Conservation (phyloP, 1,139 yeast genomes). For the Magnusiomyces suaveolens region DNA sequence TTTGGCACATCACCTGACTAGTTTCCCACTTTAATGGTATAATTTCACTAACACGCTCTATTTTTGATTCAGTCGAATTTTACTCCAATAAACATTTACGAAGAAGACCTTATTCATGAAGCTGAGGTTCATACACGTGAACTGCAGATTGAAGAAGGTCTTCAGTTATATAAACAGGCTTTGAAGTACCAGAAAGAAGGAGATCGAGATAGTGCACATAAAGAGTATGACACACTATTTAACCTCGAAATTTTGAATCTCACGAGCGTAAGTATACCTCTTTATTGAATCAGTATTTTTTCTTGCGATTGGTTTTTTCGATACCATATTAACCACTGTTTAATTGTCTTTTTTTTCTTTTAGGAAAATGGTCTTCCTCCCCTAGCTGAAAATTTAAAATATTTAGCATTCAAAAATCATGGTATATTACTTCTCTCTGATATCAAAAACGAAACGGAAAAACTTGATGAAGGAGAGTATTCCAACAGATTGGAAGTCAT, state of each 20-base stretch:
- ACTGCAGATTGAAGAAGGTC: slow-evolving; percentile 75
- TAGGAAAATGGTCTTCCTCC: slow-evolving; percentile 44
- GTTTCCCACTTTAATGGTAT: too few species aligned
- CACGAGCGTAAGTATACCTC: slow-evolving; percentile 18
- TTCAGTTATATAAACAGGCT: slow-evolving; percentile 64
- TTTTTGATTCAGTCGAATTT: slow-evolving; percentile 46
- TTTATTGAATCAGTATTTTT: too few species aligned
- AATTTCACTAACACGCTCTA: too few species aligned
- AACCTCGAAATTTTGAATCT: slow-evolving; percentile 51
- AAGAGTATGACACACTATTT: slow-evolving; percentile 53
- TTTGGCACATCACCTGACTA: too few species aligned
- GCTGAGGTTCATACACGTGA: slow-evolving; percentile 85
- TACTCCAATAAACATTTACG: slow-evolving; percentile 67
- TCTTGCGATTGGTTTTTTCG: too few species aligned
- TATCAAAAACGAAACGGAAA: slow-evolving; percentile 27
- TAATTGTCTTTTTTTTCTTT: neutral
- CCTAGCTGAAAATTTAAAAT: slow-evolving; percentile 60
- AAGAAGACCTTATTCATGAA: slow-evolving; percentile 59
- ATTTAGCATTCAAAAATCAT: slow-evolving; percentile 69
- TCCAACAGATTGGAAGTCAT: slow-evolving; percentile 25
- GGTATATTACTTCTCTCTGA: slow-evolving; percentile 61
- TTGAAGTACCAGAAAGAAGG: slow-evolving; percentile 48
- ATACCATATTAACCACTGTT: too few species aligned
- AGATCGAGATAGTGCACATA: slow-evolving; percentile 43
- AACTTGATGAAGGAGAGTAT: slow-evolving; percentile 22